A percentile compares a stretch with the other conserved stretches of the same genome.
These are phyloP conservation scores for Candida tetrigidarum DNA, from an alignment of 1,139 yeast species.

Conservation along the genomic window DNA sequence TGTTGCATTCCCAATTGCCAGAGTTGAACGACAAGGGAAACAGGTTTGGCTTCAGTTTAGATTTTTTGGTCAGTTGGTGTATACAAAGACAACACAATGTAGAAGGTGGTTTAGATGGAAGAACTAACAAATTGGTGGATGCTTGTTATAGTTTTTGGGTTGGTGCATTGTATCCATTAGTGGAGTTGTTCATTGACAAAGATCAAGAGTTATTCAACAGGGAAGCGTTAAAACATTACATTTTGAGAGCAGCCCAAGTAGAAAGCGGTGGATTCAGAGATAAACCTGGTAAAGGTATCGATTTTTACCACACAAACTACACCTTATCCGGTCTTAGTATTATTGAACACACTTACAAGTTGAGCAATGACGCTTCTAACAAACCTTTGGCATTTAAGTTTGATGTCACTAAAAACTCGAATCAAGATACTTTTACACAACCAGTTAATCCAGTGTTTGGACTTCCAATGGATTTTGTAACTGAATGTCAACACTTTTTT, in stretches of 20 bases:
- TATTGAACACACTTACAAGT: conserved; percentile 56
- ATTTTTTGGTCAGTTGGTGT: conserved; percentile 63
- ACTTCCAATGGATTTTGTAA: conserved; percentile 39
- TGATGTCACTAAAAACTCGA: conserved; percentile 19
- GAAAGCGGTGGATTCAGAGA: conserved; percentile 78
- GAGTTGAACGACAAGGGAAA: background rate
- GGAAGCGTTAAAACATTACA: conserved; percentile 63
- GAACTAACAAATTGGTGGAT: conserved; percentile 92
- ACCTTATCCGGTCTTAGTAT: conserved; percentile 76
- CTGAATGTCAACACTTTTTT: conserved; percentile 9
- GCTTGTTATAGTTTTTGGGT: conserved; percentile 98
- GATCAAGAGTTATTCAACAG: conserved; percentile 48
- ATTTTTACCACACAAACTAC: conserved; percentile 91
- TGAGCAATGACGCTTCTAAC: conserved; percentile 23
- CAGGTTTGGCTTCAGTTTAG: conserved; percentile 33
- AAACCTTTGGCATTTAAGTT: conserved; percentile 34
- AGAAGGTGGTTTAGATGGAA: conserved; percentile 89
- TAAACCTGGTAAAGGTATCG: conserved; percentile 83
- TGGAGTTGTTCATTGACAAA: conserved; percentile 49
- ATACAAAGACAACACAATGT: conserved; percentile 64
- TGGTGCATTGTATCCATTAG: conserved; percentile 72
- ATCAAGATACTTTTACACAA: conserved; percentile 28
- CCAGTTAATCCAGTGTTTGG: conserved; percentile 70
- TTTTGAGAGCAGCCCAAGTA: conserved; percentile 75
- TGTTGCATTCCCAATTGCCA: conserved; percentile 1